phyloP scores from a whole-genome alignment of 1,284 basidiomycete species.

The Uromyces viciae-fabae region DNA sequence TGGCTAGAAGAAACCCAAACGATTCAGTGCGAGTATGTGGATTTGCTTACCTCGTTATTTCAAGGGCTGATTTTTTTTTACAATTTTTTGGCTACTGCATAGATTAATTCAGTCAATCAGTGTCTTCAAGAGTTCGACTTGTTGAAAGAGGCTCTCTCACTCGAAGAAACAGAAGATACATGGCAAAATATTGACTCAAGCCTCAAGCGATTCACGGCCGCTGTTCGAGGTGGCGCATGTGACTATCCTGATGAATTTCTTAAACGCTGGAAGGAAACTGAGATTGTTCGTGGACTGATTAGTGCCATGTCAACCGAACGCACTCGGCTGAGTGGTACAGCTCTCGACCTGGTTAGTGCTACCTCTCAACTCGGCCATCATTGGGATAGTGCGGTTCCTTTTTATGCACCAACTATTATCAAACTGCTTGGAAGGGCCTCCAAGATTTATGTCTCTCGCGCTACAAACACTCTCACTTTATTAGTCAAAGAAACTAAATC shows the following conservation, averaged over 20 bases:
- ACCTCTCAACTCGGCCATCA: conserved; percentile 63
- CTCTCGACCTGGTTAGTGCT: conserved; percentile 64
- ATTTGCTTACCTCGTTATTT: too few species aligned
- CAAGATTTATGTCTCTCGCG: conserved; percentile 70
- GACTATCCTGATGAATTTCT: conserved; percentile 63
- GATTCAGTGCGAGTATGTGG: conserved; percentile 23
- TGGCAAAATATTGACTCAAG: conserved; percentile 71
- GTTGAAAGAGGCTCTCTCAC: conserved; percentile 59
- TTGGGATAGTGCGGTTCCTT: conserved; percentile 68
- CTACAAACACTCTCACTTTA: conserved; percentile 62
- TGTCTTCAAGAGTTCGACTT: conserved; percentile 56
- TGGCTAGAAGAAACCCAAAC: conserved; percentile 16
- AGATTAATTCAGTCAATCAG: conserved; percentile 28
- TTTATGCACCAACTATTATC: conserved; percentile 68
- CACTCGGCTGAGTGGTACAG: conserved; percentile 68
- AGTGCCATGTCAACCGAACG: conserved; percentile 65
- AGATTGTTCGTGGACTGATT: conserved; percentile 26
- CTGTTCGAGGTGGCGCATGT: conserved; percentile 63
- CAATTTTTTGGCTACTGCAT: not conserved
- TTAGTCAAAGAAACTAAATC: conserved; percentile 69
- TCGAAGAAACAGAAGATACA: conserved; percentile 73
- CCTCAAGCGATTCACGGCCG: conserved; percentile 60
- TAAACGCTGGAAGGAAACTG: conserved; percentile 58
- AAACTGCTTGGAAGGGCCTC: conserved; percentile 70
- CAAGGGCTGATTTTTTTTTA: too few species aligned